Evolutionary conservation across 140 eudicot species (phyloP).

Genomic region (Erigeron philadelphicus): DNA sequence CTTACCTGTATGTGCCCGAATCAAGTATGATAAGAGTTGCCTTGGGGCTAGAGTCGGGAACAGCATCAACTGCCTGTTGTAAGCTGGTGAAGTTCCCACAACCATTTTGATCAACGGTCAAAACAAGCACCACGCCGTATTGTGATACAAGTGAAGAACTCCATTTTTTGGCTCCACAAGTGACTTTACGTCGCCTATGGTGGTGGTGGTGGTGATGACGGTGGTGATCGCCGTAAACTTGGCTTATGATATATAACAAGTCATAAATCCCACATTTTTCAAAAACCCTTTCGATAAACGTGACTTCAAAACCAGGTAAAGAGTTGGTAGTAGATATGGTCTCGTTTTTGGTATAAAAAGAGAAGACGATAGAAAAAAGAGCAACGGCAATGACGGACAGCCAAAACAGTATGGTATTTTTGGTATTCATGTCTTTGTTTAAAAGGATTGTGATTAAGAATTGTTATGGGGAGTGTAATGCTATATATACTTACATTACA

Average conservation of each 20-base stretch:
- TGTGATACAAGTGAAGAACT: slow-evolving; percentile 44
- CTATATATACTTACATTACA: slow-evolving; percentile 13
- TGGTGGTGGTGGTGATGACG: slow-evolving; percentile 45
- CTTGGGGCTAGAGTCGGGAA: slow-evolving; percentile 52
- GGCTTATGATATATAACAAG: slow-evolving; percentile 21
- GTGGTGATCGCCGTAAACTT: slow-evolving; percentile 18
- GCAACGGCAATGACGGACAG: slow-evolving; percentile 38
- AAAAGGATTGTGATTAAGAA: slow-evolving; percentile 14
- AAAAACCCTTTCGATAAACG: background rate
- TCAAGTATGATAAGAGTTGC: slow-evolving; percentile 56
- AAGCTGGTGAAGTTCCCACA: slow-evolving; percentile 75
- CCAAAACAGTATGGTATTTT: slow-evolving; percentile 43
- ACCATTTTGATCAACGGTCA: slow-evolving; percentile 60
- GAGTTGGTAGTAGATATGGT: background rate
- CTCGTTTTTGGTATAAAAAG: slow-evolving; percentile 30
- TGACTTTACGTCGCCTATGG: slow-evolving; percentile 17
- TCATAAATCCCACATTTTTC: slow-evolving; percentile 31
- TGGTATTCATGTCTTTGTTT: slow-evolving; percentile 46
- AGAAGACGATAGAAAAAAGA: slow-evolving; percentile 38
- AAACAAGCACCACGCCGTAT: slow-evolving; percentile 43
- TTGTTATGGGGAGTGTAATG: slow-evolving; percentile 6
- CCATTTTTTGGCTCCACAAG: slow-evolving; percentile 48
- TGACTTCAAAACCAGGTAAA: background rate
- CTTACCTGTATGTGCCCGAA: slow-evolving; percentile 84
- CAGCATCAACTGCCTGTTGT: slow-evolving; percentile 80